phyloP scores from a whole-genome alignment of 129 eudicot species.

The Apium graveolens region DNA sequence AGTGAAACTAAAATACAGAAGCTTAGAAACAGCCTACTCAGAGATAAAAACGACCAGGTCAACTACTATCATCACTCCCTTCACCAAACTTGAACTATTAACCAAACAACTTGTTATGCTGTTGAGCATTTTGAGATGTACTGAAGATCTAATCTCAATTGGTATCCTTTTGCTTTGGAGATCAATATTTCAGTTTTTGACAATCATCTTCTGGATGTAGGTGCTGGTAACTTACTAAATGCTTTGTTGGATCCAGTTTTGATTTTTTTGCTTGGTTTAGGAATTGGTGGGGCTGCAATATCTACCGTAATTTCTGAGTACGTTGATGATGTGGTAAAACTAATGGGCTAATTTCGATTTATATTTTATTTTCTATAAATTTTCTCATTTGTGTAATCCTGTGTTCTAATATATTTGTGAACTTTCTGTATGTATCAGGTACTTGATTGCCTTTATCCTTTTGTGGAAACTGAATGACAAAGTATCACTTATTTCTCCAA shows the following conservation, averaged over 20 bases:
- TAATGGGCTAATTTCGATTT: constrained; percentile 15
- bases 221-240: constrained; percentile 83
- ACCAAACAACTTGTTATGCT: neutral
- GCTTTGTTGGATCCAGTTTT: constrained; percentile 60
- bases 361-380: neutral
- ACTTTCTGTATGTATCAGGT: constrained; percentile 36
- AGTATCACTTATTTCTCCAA: constrained; percentile 64
- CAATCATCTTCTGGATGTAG: constrained; percentile 28
- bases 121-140: neutral
- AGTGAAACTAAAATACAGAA: neutral
- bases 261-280: constrained; percentile 54
- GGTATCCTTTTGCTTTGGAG: neutral
- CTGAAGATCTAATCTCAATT: neutral
- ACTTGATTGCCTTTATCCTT: constrained; percentile 71
- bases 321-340: constrained; percentile 62
- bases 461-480: constrained; percentile 77
- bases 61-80: neutral
- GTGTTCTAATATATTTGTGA: neutral
- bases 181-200: neutral
- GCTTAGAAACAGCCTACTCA: neutral
- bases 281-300: constrained; percentile 88
- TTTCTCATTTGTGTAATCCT: neutral
- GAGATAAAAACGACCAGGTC: neutral
- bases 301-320: constrained; percentile 99
- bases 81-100: neutral